Base-by-base conservation (phyloP, 331 rosid species). In the Malus hybrid region DNA sequence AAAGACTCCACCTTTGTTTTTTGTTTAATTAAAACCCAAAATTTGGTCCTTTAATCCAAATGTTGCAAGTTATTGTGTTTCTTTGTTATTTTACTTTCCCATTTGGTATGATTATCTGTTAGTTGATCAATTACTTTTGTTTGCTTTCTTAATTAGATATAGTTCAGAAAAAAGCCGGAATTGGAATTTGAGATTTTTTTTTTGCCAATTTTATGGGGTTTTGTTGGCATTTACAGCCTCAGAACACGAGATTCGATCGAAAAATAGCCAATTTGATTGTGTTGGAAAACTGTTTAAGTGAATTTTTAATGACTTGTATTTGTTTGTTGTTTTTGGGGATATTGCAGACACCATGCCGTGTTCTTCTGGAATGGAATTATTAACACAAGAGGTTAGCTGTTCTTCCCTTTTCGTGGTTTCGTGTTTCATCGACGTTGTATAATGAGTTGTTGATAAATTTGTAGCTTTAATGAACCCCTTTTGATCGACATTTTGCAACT, bases 361-460 rank as follows among this genome's bases (percentile, higher is more conserved):
- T 86, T 81, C 92, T 81, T 83, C 87, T 33, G 80, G 82, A 80
- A 89, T 87, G 96, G 93, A 91, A 75, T 75, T 91, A 64, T 74
- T 88, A 69, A 70, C 93, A n/a, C 92, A 93, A 83, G 93, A 91
- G 98, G 97, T 93, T 84, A 81, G 85, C 52, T 75, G 74, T 20
- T 32, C 30, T 56, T 68, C 26, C 26, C 42, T 22, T 24, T 5
- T 68, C 18, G 3, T 32, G 7, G 8, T 50, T 50, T 50, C 56
- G 24, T 24, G 24, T 24, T 24, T 24, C 24, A 24, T 24, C 24
- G 24, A 24, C 24, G 24, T 24, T 24, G 24, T 24, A 24, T 24
- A 24, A 24, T 24, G 24, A 24, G 24, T 24, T 24, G 24, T 24
- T 24, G 24, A 24, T 24, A 24, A 24, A 24, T 24, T 24, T 24